A percentile compares a stretch with the other conserved stretches of the same genome.
Conservation (phyloP, 1,139 yeast species). For the Nakaseomyces bracarensis region DNA sequence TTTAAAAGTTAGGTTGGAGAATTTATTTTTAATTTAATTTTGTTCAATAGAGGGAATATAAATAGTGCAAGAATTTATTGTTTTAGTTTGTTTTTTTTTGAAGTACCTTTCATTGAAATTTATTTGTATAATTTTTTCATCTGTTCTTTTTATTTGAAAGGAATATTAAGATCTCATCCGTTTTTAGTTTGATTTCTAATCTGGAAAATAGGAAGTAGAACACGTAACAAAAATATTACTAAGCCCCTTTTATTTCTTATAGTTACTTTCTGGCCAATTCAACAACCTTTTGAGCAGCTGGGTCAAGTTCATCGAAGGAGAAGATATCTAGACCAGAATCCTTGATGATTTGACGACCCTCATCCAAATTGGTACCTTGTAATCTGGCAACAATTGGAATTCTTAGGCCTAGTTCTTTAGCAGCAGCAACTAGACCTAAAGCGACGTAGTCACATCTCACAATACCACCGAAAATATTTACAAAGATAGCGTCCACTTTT, state of each 20-base stretch:
- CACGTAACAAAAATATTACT: too few relatives aligned
- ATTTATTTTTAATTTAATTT: too few relatives aligned
- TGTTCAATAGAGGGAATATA: too few relatives aligned
- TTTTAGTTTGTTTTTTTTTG: too few relatives aligned
- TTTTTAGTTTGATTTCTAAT: too few relatives aligned
- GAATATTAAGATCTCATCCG: too few relatives aligned
- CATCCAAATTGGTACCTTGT: slow-evolving; percentile 93
- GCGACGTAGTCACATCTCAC: slow-evolving; percentile 99
- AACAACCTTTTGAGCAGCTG: slow-evolving; percentile 95
- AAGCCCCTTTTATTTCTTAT: neutral
- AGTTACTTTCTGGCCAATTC: slow-evolving; percentile 43
- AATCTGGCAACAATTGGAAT: slow-evolving; percentile 96
- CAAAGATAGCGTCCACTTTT: slow-evolving; percentile 91
- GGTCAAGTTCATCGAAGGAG: slow-evolving; percentile 87
- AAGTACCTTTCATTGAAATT: too few relatives aligned
- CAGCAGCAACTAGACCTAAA: slow-evolving; percentile 88
- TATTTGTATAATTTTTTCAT: too few relatives aligned
- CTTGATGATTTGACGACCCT: slow-evolving; percentile 79
- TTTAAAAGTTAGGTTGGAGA: too few relatives aligned
- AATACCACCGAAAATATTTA: slow-evolving; percentile 98
- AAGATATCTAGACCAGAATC: slow-evolving; percentile 90
- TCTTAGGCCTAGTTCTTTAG: slow-evolving; percentile 78
- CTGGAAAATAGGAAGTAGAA: neutral
- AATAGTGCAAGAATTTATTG: too few relatives aligned
- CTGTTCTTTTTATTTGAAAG: too few relatives aligned